These are phyloP conservation scores for Raffaelea albimanens DNA, from an alignment of 2,329 filamentous ascomycete species.

Conservation along the genomic window DNA sequence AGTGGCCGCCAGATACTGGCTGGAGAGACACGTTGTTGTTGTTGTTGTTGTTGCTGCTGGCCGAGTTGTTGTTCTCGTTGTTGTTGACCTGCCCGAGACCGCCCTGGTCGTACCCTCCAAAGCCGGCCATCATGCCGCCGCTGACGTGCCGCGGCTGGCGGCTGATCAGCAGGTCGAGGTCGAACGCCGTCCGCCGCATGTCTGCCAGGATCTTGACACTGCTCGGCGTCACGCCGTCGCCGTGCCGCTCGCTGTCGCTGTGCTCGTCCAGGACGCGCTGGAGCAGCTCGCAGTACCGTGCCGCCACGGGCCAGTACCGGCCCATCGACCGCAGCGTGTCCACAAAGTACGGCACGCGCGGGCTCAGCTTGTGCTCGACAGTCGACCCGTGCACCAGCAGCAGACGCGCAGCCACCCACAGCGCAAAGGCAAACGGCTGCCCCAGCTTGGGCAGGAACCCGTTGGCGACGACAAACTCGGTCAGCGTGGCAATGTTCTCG, in stretches of 20 bases:
- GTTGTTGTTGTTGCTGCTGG: slow-evolving; percentile 5
- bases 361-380: slow-evolving; percentile 72
- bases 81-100: neutral
- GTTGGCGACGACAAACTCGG: slow-evolving; percentile 68
- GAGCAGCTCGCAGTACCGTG: slow-evolving; percentile 69
- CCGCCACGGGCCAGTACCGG: slow-evolving; percentile 75
- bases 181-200: slow-evolving; percentile 84
- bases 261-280: slow-evolving; percentile 82
- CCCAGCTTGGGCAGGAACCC: slow-evolving; percentile 71
- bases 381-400: slow-evolving; percentile 85
- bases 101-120: slow-evolving; percentile 15
- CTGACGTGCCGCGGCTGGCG: slow-evolving; percentile 54
- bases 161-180: slow-evolving; percentile 82
- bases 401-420: slow-evolving; percentile 85
- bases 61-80: neutral
- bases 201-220: slow-evolving; percentile 82
- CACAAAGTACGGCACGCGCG: slow-evolving; percentile 73
- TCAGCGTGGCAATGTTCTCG: slow-evolving; percentile 69
- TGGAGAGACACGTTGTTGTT: neutral
- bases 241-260: slow-evolving; percentile 64
- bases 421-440: slow-evolving; percentile 81
- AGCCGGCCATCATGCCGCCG: too few species aligned
- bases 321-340: slow-evolving; percentile 75
- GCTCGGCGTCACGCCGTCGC: slow-evolving; percentile 67
- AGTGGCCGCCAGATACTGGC: slow-evolving; percentile 16